phyloP scores from a whole-genome alignment of 352 stramenopile genomes.

The Lagenidium sp. region DNA sequence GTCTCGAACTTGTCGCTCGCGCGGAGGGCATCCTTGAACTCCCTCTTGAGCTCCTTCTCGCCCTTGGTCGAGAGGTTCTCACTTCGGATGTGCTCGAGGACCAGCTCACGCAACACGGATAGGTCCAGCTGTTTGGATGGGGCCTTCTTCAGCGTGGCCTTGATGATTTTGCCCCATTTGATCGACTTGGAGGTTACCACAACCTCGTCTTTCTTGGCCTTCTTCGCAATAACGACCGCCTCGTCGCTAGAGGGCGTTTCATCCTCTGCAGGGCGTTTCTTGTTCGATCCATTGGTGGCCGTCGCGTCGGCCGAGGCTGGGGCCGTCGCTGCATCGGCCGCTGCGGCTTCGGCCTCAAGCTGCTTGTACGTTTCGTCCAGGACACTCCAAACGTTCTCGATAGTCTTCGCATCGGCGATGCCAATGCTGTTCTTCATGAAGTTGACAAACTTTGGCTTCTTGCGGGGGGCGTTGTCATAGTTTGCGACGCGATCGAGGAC shows the following conservation, averaged over 20 bases:
- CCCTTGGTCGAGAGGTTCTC: constrained; percentile 36
- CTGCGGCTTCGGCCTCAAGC: constrained; percentile 11
- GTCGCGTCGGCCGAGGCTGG: not conserved
- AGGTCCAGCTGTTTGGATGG: constrained; percentile 42
- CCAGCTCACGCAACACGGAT: constrained; percentile 28
- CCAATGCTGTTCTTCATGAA: constrained; percentile 85
- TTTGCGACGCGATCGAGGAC: constrained; percentile 65
- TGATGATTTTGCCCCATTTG: constrained; percentile 73
- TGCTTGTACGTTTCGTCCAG: constrained; percentile 61
- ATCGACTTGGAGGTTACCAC: constrained; percentile 19
- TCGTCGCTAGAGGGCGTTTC: constrained; percentile 13
- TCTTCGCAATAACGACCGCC: constrained; percentile 8
- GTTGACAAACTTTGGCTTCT: constrained; percentile 92
- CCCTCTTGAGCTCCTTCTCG: constrained; percentile 58
- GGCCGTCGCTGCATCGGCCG: constrained; percentile 4
- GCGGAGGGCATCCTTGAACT: constrained; percentile 42
- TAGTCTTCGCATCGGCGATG: constrained; percentile 27
- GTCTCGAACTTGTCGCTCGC: constrained; percentile 27
- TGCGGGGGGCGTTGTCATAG: constrained; percentile 89
- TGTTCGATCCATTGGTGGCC: constrained; percentile 12
- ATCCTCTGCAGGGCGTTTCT: constrained; percentile 37
- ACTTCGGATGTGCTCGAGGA: constrained; percentile 32
- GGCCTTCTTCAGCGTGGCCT: constrained; percentile 35
- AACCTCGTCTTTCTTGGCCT: constrained; percentile 39
- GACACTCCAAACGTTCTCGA: constrained; percentile 64